phyloP scores from a whole-genome alignment of 129 eudicot genomes.

The Pseudognaphalium luteoalbum region DNA sequence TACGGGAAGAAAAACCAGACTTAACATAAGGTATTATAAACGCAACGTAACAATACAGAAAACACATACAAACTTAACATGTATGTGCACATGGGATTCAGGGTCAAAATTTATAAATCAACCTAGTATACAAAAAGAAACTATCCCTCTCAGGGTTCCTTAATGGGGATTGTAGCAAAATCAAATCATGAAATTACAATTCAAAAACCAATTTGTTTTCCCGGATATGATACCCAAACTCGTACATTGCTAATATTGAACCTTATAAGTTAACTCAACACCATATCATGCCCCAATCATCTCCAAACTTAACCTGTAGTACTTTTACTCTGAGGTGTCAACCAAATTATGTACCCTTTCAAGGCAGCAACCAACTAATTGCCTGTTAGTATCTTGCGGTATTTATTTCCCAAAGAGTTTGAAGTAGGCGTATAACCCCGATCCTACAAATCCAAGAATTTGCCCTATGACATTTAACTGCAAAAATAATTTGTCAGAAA shows the following conservation, averaged over 20 bases:
- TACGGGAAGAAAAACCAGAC: too few species aligned
- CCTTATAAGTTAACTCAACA: conserved; percentile 13
- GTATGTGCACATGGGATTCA: background rate
- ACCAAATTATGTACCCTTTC: conserved; percentile 13
- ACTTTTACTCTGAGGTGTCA: conserved; percentile 18
- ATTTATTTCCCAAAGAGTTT: conserved; percentile 66
- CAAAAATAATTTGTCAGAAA: conserved; percentile 15
- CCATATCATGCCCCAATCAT: conserved; percentile 25
- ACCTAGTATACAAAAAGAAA: background rate
- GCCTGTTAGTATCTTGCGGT: background rate
- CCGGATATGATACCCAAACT: conserved; percentile 3
- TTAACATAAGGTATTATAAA: too few species aligned
- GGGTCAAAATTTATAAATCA: background rate
- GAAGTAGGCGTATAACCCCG: conserved; percentile 85
- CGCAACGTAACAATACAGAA: background rate
- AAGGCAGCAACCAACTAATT: conserved; percentile 20
- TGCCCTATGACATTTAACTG: conserved; percentile 93
- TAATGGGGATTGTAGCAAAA: background rate
- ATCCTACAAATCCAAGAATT: conserved; percentile 80
- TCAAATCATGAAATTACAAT: conserved; percentile 26
- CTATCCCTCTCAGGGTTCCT: background rate
- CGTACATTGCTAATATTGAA: background rate
- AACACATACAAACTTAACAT: background rate
- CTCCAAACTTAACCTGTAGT: background rate
- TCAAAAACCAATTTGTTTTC: conserved; percentile 4